A percentile compares a stretch with the other conserved stretches of the same genome.
phyloP scores from a whole-genome alignment of 805 yeast species.

The Ogataea allantospora region DNA sequence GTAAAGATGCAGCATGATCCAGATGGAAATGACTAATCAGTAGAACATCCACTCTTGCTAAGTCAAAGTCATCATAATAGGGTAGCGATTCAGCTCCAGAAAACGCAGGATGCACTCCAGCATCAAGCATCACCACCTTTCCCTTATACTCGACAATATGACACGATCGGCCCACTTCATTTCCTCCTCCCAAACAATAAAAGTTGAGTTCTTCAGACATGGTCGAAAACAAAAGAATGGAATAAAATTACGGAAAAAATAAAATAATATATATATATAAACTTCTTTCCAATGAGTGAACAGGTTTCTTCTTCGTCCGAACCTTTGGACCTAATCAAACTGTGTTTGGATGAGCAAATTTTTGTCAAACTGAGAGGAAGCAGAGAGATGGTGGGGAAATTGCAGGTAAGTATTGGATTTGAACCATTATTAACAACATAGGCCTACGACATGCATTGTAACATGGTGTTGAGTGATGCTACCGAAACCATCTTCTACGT shows the following conservation, averaged over 20 bases:
- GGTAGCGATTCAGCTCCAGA: constrained; percentile 90
- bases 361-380: constrained; percentile 91
- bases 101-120: constrained; percentile 97
- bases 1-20: constrained; percentile 97
- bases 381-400: constrained; percentile 83
- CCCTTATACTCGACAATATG: constrained; percentile 91
- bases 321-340: constrained; percentile 87
- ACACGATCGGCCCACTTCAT: constrained; percentile 96
- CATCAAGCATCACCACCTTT: constrained; percentile 94
- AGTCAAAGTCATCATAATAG: constrained; percentile 91
- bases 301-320: constrained; percentile 43
- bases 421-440: constrained; percentile 22
- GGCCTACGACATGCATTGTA: constrained; percentile 96
- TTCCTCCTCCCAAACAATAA: constrained; percentile 95
- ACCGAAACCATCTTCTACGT: constrained; percentile 72
- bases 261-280: no score
- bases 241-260: constrained; percentile 1
- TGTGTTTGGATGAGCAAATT: constrained; percentile 82
- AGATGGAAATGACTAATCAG: constrained; percentile 93
- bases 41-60: constrained; percentile 80
- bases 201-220: constrained; percentile 51
- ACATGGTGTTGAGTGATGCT: constrained; percentile 92
- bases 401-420: constrained; percentile 55
- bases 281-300: constrained; percentile 21
- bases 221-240: constrained; percentile 1